phyloP scores from a whole-genome alignment of 2,329 filamentous ascomycete species.

The Zymoseptoria pseudotritici region DNA sequence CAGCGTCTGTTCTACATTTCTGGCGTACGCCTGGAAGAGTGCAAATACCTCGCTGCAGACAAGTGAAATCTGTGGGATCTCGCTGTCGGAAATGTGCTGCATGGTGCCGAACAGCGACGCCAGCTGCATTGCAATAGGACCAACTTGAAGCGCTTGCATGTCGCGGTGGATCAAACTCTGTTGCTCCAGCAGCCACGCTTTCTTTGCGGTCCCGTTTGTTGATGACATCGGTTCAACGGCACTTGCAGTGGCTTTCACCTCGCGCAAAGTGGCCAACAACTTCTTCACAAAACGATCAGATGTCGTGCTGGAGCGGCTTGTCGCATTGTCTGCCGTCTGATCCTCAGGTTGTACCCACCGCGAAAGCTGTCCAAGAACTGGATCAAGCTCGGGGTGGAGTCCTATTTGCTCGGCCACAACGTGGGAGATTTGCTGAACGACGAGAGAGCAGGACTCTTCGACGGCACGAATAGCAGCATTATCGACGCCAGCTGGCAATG shows the following conservation, averaged over 20 bases:
- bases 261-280: not conserved
- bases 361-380: conserved; percentile 15
- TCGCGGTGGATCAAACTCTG: conserved; percentile 1
- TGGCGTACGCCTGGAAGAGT: conserved; percentile 65
- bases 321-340: not conserved
- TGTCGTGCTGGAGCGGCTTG: not conserved
- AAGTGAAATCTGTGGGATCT: not conserved
- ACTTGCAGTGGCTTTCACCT: not conserved
- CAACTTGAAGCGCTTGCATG: not conserved
- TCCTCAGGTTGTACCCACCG: conserved; percentile 26
- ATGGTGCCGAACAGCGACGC: not conserved
- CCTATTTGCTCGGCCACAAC: not conserved
- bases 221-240: not conserved
- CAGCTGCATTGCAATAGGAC: not conserved
- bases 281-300: not conserved
- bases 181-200: conserved; percentile 49
- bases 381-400: conserved; percentile 15
- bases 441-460: not conserved
- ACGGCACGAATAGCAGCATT: not conserved
- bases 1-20: conserved; percentile 53
- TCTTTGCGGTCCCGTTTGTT: conserved; percentile 51
- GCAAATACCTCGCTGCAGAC: conserved; percentile 44
- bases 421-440: not conserved
- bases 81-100: not conserved
- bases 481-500: conserved; percentile 3